Evolutionary conservation across 225 moss, liverwort and hornwort genomes (phyloP).

Genomic region (Asterella californica): DNA sequence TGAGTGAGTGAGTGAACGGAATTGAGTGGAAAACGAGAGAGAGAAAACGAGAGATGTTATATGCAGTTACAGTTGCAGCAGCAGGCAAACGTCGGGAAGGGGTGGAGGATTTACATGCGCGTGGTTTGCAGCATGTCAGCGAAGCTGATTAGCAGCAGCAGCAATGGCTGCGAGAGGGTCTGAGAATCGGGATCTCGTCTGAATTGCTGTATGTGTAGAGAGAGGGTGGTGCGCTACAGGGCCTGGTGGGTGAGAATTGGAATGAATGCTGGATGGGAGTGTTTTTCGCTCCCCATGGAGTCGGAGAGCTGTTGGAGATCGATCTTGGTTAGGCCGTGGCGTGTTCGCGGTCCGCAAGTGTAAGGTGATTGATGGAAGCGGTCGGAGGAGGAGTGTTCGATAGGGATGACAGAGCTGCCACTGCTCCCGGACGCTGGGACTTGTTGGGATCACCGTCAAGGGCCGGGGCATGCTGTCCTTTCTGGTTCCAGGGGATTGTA

Average conservation of each 20-base stretch:
- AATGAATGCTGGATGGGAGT: constrained; percentile 7
- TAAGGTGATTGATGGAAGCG: constrained; percentile 14
- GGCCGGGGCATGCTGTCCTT: not conserved
- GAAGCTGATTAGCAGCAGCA: not conserved
- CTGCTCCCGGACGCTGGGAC: not conserved
- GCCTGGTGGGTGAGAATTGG: not conserved
- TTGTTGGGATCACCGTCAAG: not conserved
- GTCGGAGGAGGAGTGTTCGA: not conserved
- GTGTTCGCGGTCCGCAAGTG: not conserved
- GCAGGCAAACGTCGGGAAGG: not conserved
- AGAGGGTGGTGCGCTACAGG: not conserved
- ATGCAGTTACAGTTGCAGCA: not conserved
- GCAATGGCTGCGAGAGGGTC: not conserved
- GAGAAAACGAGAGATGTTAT: constrained; percentile 8
- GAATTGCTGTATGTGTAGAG: not conserved
- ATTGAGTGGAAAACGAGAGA: not conserved
- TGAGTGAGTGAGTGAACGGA: not conserved
- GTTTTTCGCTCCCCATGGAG: not conserved
- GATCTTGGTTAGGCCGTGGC: constrained; percentile 11
- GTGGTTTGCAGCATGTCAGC: not conserved
- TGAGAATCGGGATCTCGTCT: not conserved
- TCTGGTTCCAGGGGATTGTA: constrained; percentile 12
- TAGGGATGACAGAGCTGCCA: constrained; percentile 7
- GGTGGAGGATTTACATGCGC: not conserved
- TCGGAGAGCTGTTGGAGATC: constrained; percentile 10